These are phyloP conservation scores for Kazachstania bromeliacearum DNA, from an alignment of 805 yeast species.

Conservation along the genomic window DNA sequence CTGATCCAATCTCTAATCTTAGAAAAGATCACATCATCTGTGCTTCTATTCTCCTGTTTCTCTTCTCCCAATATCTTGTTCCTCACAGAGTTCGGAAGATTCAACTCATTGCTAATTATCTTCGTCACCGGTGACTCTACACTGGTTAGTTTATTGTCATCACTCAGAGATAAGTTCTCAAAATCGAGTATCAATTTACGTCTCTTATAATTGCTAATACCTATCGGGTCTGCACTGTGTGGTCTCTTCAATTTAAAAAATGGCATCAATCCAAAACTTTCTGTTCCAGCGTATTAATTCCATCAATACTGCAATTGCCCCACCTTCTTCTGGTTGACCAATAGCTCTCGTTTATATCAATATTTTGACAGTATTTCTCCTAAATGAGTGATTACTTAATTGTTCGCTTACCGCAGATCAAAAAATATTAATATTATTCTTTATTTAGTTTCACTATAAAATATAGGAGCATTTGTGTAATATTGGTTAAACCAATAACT, in stretches of 20 bases:
- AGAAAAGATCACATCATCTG: constrained; percentile 14
- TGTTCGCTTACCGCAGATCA: too few species aligned
- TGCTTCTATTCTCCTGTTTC: background rate
- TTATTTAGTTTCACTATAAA: too few species aligned
- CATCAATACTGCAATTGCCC: too few species aligned
- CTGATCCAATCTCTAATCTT: constrained; percentile 20
- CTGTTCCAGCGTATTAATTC: too few species aligned
- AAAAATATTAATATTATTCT: too few species aligned
- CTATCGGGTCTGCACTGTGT: constrained; percentile 5
- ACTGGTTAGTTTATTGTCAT: background rate
- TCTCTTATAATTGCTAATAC: constrained; percentile 14
- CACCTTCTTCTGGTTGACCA: too few species aligned
- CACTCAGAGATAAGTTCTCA: constrained; percentile 20
- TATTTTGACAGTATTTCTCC: too few species aligned
- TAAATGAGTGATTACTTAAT: too few species aligned
- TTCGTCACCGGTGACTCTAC: constrained; percentile 2
- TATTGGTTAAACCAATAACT: too few species aligned
- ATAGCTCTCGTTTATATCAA: too few species aligned
- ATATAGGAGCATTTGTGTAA: too few species aligned
- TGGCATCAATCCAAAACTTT: constrained; percentile 4
- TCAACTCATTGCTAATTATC: constrained; percentile 6
- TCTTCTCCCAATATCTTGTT: constrained; percentile 2
- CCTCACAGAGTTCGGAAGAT: constrained; percentile 6
- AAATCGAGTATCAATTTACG: constrained; percentile 27
- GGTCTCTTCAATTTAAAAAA: constrained; percentile 21